phyloP scores from a whole-genome alignment of 306 rosid species.

The Rosa chinensis region DNA sequence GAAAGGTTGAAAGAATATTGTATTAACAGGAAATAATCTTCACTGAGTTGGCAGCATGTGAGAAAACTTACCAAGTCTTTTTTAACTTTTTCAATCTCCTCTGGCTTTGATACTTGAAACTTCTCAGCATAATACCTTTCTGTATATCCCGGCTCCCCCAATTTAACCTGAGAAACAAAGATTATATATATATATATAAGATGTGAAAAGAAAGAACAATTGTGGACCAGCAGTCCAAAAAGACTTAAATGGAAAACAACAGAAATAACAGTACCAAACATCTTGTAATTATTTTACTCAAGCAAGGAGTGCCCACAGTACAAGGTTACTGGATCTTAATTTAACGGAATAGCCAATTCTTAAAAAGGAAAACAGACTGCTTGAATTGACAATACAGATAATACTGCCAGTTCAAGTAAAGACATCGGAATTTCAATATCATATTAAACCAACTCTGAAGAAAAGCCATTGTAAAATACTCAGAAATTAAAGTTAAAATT shows the following conservation, averaged over 20 bases:
- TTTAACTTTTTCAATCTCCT: constrained; percentile 62
- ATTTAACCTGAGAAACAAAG: constrained; percentile 61
- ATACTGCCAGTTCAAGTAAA: not conserved
- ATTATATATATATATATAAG: not conserved
- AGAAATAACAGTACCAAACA: not conserved
- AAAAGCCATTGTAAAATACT: not conserved
- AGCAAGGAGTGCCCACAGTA: not conserved
- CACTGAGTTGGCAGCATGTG: not conserved
- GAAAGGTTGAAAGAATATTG: not conserved
- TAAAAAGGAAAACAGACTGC: not conserved
- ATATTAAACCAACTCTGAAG: not conserved
- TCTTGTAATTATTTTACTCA: not conserved
- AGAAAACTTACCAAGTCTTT: constrained; percentile 51
- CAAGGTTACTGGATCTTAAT: not conserved
- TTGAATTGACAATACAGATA: not conserved
- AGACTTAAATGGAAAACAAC: not conserved
- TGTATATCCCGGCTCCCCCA: constrained; percentile 96
- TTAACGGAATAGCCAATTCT: not conserved
- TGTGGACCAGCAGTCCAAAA: not conserved
- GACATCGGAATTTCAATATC: not conserved
- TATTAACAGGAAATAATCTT: not conserved
- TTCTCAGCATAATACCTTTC: constrained; percentile 93
- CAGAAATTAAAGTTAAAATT: not conserved
- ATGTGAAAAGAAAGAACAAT: not conserved
- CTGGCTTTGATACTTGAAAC: constrained; percentile 54